phyloP scores from a whole-genome alignment of 805 yeast genomes.

The Starmerella stellata region DNA sequence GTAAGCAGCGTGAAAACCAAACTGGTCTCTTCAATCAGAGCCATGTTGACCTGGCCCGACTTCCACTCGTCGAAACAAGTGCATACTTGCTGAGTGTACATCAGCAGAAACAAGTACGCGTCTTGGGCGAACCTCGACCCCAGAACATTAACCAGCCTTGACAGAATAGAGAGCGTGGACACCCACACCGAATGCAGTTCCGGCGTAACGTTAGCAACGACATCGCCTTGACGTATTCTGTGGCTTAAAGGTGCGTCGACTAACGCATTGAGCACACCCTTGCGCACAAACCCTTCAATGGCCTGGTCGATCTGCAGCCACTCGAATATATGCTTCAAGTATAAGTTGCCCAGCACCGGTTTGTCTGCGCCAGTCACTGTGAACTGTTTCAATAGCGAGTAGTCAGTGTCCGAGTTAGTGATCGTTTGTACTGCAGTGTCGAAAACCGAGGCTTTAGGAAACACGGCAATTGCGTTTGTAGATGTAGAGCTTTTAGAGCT shows the following conservation, averaged over 20 bases:
- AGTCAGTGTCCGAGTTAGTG: slow-evolving; percentile 41
- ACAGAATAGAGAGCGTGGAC: slow-evolving; percentile 49
- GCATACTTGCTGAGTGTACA: slow-evolving; percentile 48
- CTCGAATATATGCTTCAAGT: slow-evolving; percentile 52
- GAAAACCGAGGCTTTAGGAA: too few species aligned
- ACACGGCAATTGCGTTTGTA: too few species aligned
- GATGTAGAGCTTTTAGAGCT: too few species aligned
- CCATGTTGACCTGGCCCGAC: slow-evolving; percentile 30
- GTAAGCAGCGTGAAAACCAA: slow-evolving; percentile 51
- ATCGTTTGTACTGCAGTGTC: slow-evolving; percentile 26
- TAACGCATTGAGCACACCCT: slow-evolving; percentile 49
- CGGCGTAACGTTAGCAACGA: slow-evolving; percentile 35
- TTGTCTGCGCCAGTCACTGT: slow-evolving; percentile 36
- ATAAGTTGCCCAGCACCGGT: slow-evolving; percentile 51
- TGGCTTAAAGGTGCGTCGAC: slow-evolving; percentile 58
- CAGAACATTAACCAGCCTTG: slow-evolving; percentile 41
- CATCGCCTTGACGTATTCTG: slow-evolving; percentile 46
- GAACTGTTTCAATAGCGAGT: slow-evolving; percentile 41
- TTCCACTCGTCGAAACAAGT: slow-evolving; percentile 55
- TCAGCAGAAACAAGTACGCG: slow-evolving; percentile 39
- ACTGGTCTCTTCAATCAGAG: slow-evolving; percentile 42
- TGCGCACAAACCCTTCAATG: slow-evolving; percentile 45
- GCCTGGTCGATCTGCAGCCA: slow-evolving; percentile 36
- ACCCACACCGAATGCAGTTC: slow-evolving; percentile 65
- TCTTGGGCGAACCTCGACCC: slow-evolving; percentile 51